phyloP scores from a whole-genome alignment of 169 alveolate genomes.

The Cryptosporidium parvum region DNA sequence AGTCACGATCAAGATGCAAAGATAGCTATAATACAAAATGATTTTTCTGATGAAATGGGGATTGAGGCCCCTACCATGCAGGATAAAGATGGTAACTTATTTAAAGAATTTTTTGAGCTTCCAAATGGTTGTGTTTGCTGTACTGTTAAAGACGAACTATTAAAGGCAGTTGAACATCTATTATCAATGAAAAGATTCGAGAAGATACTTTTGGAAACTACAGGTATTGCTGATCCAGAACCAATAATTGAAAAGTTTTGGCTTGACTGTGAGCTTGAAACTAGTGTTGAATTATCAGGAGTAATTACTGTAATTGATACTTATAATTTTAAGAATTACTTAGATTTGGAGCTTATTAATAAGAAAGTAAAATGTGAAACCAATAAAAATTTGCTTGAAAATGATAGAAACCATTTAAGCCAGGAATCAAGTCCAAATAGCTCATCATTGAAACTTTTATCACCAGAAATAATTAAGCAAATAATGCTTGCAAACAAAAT shows the following conservation, averaged over 20 bases:
- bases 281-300: slow-evolving; percentile 79
- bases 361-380: not conserved
- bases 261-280: slow-evolving; percentile 84
- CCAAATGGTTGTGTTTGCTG: slow-evolving; percentile 94
- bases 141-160: slow-evolving; percentile 86
- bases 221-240: slow-evolving; percentile 89
- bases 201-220: slow-evolving; percentile 84
- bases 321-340: slow-evolving; percentile 53
- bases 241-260: slow-evolving; percentile 84
- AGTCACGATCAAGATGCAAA: slow-evolving; percentile 41
- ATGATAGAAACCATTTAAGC: not conserved
- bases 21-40: slow-evolving; percentile 88
- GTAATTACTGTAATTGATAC: slow-evolving; percentile 83
- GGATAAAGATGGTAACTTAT: slow-evolving; percentile 86
- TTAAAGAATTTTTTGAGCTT: slow-evolving; percentile 86
- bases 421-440: not conserved
- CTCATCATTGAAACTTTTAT: slow-evolving; percentile 11
- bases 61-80: slow-evolving; percentile 88
- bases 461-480: slow-evolving; percentile 79
- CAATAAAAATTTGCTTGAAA: not conserved
- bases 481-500: slow-evolving; percentile 85
- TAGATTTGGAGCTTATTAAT: slow-evolving; percentile 26
- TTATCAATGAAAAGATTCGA: slow-evolving; percentile 80
- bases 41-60: slow-evolving; percentile 89
- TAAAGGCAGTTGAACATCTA: slow-evolving; percentile 83